phyloP scores from a whole-genome alignment of 768 basidiomycete species.

The Auricularia sp. region DNA sequence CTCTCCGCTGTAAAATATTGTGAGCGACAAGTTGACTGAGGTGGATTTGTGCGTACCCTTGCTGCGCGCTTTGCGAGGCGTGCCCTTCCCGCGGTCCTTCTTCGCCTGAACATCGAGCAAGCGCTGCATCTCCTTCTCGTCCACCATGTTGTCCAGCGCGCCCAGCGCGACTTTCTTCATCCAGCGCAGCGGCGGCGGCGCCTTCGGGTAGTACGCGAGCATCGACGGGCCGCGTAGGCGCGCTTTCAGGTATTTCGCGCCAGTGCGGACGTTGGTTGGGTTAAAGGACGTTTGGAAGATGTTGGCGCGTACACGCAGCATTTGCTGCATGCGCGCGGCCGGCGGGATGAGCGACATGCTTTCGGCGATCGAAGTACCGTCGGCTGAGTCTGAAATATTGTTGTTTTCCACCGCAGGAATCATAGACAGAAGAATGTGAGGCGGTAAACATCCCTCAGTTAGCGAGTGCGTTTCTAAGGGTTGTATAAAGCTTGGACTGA shows the following conservation, averaged over 20 bases:
- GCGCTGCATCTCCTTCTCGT: constrained; percentile 58
- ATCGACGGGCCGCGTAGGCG: constrained; percentile 80
- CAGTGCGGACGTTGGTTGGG: constrained; percentile 69
- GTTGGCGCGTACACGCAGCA: constrained; percentile 43
- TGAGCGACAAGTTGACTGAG: no score
- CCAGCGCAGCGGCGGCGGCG: constrained; percentile 30
- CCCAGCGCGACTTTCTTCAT: constrained; percentile 47
- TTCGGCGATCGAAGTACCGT: neutral
- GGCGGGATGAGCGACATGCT: neutral
- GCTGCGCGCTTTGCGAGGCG: constrained; percentile 68
- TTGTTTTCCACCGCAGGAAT: neutral
- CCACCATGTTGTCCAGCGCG: constrained; percentile 32
- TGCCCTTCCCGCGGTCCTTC: constrained; percentile 71
- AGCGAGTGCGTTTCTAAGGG: no score
- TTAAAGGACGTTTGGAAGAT: constrained; percentile 88
- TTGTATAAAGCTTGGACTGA: no score
- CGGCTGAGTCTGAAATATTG: neutral
- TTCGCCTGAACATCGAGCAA: constrained; percentile 55
- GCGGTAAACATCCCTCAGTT: no score
- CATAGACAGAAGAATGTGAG: no score
- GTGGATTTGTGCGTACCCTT: constrained; percentile 37
- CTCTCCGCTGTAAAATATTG: constrained; percentile 33
- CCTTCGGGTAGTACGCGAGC: constrained; percentile 65
- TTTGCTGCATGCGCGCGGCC: neutral
- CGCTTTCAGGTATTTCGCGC: constrained; percentile 82